These are phyloP conservation scores for Westerdykella aurantiaca DNA, from an alignment of 2,329 filamentous ascomycete species.

Conservation along the genomic window DNA sequence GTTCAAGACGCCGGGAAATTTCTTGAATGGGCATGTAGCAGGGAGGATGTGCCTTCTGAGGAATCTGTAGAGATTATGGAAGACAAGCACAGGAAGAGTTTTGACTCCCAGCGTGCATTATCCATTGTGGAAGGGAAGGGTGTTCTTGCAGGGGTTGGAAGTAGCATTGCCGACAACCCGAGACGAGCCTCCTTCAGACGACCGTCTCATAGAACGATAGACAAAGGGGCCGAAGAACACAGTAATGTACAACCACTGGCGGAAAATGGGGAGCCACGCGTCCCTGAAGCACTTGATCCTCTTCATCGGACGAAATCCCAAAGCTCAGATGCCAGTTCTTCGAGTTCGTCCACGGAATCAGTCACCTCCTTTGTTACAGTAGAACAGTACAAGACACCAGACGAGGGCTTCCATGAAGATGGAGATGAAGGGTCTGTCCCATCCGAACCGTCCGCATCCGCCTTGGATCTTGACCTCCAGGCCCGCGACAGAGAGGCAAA, in stretches of 20 bases:
- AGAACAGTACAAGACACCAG: conserved; percentile 37
- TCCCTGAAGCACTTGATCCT: conserved; percentile 20
- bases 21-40: conserved; percentile 65
- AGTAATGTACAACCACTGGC: conserved; percentile 8
- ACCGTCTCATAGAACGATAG: conserved; percentile 14
- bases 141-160: conserved; percentile 33
- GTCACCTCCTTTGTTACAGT: conserved; percentile 40
- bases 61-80: conserved; percentile 23
- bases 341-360: conserved; percentile 19
- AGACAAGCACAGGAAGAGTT: conserved; percentile 9
- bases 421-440: not conserved
- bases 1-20: conserved; percentile 75
- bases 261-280: conserved; percentile 7
- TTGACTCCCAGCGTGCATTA: conserved; percentile 15
- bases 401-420: conserved; percentile 23
- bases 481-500: conserved; percentile 20
- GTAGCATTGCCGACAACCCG: conserved; percentile 32
- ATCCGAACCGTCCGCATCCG: conserved; percentile 21
- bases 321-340: conserved; percentile 11
- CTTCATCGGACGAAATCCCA: conserved; percentile 24
- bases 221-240: conserved; percentile 6
- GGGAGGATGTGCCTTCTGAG: conserved; percentile 39
- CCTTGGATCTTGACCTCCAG: conserved; percentile 18
- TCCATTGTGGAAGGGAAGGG: conserved; percentile 31
- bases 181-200: conserved; percentile 13